Base-by-base conservation (phyloP, 768 basidiomycete species). In the Termitomyces sp. region DNA sequence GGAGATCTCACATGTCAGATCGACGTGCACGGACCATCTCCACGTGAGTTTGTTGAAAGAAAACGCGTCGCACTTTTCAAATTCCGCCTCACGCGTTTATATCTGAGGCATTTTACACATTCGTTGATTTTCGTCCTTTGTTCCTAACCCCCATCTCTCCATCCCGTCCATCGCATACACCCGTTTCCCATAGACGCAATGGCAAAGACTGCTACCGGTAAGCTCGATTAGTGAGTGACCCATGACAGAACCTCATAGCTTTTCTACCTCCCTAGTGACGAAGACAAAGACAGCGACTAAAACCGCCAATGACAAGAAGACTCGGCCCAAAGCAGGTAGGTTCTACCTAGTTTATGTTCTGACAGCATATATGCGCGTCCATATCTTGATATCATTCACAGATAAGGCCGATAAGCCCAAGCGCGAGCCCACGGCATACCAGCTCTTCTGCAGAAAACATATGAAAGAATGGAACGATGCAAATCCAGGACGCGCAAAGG, bases 211-310 rank as follows among this genome's bases (percentile, higher is more conserved):
- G 67, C 76, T 12, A 81, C 82, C 56, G 79, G 83, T 82, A 55
- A 16, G 74, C 22, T 67, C 31, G 6, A 50, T 46, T 34, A 30
- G 48, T 55, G 1, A 30, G 48, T 55, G 1, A 34, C 47, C 45
- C 18, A 7, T 20, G 9, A 46, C 13, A 27, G 22, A 48, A 27
- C 53, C 37, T 4, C 31, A 66, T 59, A 62, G 58, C 47, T 16
- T 44, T 13, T 33, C 37, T 18, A n/a, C 24, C 36, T 18, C 20
- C 27, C 5, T 56, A 84, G 84, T 70, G 55, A 81, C 80, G 6
- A 76, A 75, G 60, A 82, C 81, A 50, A 85, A 84, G 72, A 64
- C 78, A 0, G 83, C 84, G n/a, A 83, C 83, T 8, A 82, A 81
- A 66, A 67, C 75, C 3, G 80, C 81, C 55, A 83, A 78, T 50